Evolutionary conservation across 306 rosid species (phyloP), one percentile per base, ranked within the genome.

Genomic region (Quercus glauca): DNA sequence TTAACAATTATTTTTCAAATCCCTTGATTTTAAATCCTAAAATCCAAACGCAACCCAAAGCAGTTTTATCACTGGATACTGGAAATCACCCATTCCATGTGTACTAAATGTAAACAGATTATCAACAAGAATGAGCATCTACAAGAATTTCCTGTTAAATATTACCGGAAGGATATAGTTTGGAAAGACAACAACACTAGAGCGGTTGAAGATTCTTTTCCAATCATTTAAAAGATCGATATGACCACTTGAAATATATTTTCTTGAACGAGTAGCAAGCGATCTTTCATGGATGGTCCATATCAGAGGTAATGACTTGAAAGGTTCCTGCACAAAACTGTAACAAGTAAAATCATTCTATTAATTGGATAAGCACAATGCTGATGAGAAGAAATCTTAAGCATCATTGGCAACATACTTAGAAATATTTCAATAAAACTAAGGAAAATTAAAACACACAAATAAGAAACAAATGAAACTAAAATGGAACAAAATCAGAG

Each of bases 321-420:
- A 96, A 79, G 99, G 99, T 83, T 96, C 99, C 94, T 88, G 98
- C 88, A 90, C 71, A 88, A 93, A 91, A 80, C 99, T 96, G 98
- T 74, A 76, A 85, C 86, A 88, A 89, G 87, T 81, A 90, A 85
- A 87, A 86, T 80, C 83, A 93, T 86, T 89, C 74, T 55, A 79
- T 79, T 75, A 81, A 81, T 77, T 87, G 83, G 45, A 72, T 41
- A 83, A 29, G 80, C 77, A 83, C 28, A 69, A 60, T 69, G 64
- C 60, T 73, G 55, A 26, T 37, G 73, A 55, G 29, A 77, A 18
- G 75, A 80, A 45, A 35, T 5, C 58, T 52, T 37, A 78, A 81
- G 79, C 51, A 17, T 29, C 29, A 56, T 31, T 33, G 25, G 13
- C 71, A 67, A 33, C 71, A 67, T 18, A 29, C n/a, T 67, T 6